These are phyloP conservation scores for Diplodia scrobiculata DNA, from an alignment of 2,329 filamentous ascomycete species.

Conservation along the genomic window DNA sequence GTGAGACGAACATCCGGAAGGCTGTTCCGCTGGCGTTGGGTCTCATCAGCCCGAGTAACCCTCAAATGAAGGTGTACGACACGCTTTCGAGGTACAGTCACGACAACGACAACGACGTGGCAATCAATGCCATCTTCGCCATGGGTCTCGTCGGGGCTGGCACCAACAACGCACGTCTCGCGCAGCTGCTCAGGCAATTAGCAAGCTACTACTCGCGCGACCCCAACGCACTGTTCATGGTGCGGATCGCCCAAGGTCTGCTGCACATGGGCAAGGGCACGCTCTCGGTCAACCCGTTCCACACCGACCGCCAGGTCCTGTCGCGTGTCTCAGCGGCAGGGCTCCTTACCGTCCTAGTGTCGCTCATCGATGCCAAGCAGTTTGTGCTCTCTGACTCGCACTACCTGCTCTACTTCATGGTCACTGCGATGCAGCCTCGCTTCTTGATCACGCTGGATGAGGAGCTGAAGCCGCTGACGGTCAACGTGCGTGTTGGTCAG, in stretches of 20 bases:
- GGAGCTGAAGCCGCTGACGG: constrained; percentile 86
- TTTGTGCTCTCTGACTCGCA: constrained; percentile 73
- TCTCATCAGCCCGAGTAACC: constrained; percentile 93
- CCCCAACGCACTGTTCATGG: constrained; percentile 96
- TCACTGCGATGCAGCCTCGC: constrained; percentile 93
- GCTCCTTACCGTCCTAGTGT: constrained; percentile 83
- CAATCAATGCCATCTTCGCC: constrained; percentile 97
- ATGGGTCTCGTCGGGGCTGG: constrained; percentile 97
- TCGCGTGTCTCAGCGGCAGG: constrained; percentile 89
- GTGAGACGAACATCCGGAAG: constrained; percentile 93
- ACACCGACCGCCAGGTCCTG: constrained; percentile 94
- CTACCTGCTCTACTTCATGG: constrained; percentile 96
- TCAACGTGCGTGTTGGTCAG: constrained; percentile 96
- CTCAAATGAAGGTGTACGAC: constrained; percentile 99
- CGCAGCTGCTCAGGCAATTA: constrained; percentile 88
- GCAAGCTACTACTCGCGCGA: constrained; percentile 98
- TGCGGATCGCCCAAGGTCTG: constrained; percentile 94
- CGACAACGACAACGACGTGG: constrained; percentile 97
- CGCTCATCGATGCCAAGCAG: constrained; percentile 93
- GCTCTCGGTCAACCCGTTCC: constrained; percentile 95
- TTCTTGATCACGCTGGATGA: constrained; percentile 97
- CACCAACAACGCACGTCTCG: constrained; percentile 95
- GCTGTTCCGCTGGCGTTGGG: constrained; percentile 96
- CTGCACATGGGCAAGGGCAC: constrained; percentile 99
- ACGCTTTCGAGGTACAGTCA: constrained; percentile 96